phyloP scores from a whole-genome alignment of 352 stramenopile genomes.

The Elongisporangium anandrum region DNA sequence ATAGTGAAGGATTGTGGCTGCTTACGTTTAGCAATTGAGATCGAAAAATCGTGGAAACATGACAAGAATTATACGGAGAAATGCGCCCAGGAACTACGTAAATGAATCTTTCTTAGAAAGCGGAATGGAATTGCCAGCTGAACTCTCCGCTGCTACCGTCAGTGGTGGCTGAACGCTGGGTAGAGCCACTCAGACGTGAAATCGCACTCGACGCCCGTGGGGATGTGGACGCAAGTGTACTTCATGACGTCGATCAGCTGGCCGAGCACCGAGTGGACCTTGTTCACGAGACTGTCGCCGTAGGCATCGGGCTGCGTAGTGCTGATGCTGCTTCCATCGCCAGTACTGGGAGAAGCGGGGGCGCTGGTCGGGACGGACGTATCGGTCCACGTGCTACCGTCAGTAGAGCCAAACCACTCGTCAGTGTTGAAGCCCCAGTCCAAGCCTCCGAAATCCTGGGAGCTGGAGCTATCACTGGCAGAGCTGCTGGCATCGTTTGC shows the following conservation, averaged over 20 bases:
- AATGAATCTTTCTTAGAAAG: too few species aligned
- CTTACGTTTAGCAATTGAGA: too few species aligned
- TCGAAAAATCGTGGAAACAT: too few species aligned
- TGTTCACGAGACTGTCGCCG: not conserved
- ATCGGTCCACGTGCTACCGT: not conserved
- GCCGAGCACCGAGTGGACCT: not conserved
- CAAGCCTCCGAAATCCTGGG: not conserved
- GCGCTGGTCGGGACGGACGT: not conserved
- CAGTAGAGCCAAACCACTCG: not conserved
- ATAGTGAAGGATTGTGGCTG: not conserved
- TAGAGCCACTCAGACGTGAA: too few species aligned
- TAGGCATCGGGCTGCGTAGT: not conserved
- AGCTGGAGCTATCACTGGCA: not conserved
- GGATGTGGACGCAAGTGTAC: not conserved
- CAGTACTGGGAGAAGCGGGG: not conserved
- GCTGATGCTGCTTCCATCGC: not conserved
- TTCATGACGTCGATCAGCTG: not conserved
- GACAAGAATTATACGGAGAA: too few species aligned
- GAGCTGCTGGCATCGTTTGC: not conserved
- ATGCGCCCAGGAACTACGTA: too few species aligned
- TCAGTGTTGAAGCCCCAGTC: not conserved
- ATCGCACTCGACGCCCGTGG: not conserved
- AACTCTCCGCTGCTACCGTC: too few species aligned
- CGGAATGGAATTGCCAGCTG: too few species aligned
- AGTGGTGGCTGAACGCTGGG: too few species aligned